These are phyloP conservation scores for Raffaelea ambrosiae DNA, from an alignment of 2,329 filamentous ascomycete genomes.

Conservation along the genomic window DNA sequence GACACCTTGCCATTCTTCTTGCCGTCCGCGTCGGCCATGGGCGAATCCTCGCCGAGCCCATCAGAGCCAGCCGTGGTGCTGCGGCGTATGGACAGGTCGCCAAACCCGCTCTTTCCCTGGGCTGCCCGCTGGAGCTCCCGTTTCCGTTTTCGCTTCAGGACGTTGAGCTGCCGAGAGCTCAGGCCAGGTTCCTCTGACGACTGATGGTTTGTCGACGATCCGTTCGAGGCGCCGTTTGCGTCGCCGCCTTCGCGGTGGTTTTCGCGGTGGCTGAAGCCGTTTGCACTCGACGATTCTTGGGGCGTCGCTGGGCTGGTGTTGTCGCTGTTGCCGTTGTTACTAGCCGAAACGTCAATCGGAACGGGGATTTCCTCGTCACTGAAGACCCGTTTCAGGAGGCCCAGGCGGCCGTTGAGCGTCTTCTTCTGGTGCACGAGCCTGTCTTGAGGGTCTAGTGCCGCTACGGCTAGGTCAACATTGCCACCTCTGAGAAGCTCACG, in stretches of 20 bases:
- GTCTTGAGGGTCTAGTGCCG: constrained; percentile 70
- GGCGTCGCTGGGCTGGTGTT: constrained; percentile 25
- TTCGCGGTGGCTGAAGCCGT: constrained; percentile 10
- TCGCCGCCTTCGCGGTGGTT: background rate
- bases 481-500: constrained; percentile 78
- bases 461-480: constrained; percentile 77
- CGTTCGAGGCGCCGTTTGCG: background rate
- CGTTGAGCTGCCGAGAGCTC: constrained; percentile 90
- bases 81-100: constrained; percentile 69
- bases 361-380: constrained; percentile 72
- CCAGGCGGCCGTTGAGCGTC: constrained; percentile 71
- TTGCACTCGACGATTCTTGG: constrained; percentile 25
- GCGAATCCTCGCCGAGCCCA: constrained; percentile 51
- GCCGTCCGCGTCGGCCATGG: constrained; percentile 39
- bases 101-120: constrained; percentile 78
- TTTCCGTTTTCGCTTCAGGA: constrained; percentile 89
- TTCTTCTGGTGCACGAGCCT: constrained; percentile 85
- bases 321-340: constrained; percentile 4
- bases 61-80: constrained; percentile 54
- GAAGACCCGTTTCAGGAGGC: constrained; percentile 73
- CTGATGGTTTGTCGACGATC: constrained; percentile 25
- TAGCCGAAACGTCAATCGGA: constrained; percentile 45
- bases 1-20: constrained; percentile 56
- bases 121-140: constrained; percentile 78
- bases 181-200: constrained; percentile 53